These are phyloP conservation scores for Pythium biforme DNA, from an alignment of 352 stramenopile genomes.

Conservation along the genomic window DNA sequence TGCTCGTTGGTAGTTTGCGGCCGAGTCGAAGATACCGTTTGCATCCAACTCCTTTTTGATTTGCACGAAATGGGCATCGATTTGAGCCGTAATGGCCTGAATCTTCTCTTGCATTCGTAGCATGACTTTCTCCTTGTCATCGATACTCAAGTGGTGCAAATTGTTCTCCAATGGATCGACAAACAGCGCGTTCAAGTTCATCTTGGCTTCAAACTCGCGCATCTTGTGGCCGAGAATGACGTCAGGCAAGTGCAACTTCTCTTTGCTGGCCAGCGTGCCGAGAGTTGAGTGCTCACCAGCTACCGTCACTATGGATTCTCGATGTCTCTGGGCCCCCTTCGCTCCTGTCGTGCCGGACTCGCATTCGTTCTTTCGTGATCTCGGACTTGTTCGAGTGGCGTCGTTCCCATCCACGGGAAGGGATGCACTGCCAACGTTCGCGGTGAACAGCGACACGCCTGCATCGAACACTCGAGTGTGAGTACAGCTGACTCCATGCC, in stretches of 20 bases:
- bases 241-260: conserved; percentile 63
- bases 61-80: conserved; percentile 54
- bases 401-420: conserved; percentile 21
- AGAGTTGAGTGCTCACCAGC: not conserved
- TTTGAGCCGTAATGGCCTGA: conserved; percentile 47
- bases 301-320: not conserved
- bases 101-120: conserved; percentile 69
- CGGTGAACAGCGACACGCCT: conserved; percentile 60
- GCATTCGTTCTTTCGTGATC: not conserved
- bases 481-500: not conserved
- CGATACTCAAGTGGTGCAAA: conserved; percentile 53
- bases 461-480: not conserved
- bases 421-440: not conserved
- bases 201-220: conserved; percentile 75
- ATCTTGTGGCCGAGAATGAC: conserved; percentile 79
- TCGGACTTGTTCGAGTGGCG: conserved; percentile 1
- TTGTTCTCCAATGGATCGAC: conserved; percentile 55
- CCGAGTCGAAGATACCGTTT: conserved; percentile 60
- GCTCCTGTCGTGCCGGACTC: too few species aligned
- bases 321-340: not conserved
- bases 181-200: conserved; percentile 45
- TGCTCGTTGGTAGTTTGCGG: conserved; percentile 55
- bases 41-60: conserved; percentile 54
- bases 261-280: not conserved
- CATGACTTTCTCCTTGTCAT: conserved; percentile 79